Conservation (phyloP, 352 stramenopile species). For the Phytopythium helicoides region DNA sequence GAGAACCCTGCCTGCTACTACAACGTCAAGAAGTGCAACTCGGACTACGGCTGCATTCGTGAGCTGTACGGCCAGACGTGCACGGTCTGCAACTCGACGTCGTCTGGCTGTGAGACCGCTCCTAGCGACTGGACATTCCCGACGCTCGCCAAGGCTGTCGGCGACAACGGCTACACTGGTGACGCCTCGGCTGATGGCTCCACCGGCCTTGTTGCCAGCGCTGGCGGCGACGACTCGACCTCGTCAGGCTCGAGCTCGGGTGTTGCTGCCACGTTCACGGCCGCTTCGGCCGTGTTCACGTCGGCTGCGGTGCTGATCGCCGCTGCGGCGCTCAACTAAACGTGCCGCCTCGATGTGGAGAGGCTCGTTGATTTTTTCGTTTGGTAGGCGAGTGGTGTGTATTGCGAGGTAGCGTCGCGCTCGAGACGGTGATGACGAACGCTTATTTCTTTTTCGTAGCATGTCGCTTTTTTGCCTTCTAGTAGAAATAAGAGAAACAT, state of each 20-base stretch:
- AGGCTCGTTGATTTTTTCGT: not conserved
- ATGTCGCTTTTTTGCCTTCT: not conserved
- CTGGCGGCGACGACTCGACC: not conserved
- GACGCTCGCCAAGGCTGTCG: slow-evolving; percentile 43
- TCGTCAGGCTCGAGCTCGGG: slow-evolving; percentile 7
- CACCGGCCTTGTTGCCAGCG: slow-evolving; percentile 15
- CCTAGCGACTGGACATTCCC: slow-evolving; percentile 51
- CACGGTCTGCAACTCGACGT: slow-evolving; percentile 47
- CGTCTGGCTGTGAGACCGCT: slow-evolving; percentile 28
- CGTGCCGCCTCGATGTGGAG: not conserved
- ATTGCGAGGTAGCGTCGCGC: no score
- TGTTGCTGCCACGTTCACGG: slow-evolving; percentile 14
- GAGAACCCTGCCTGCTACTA: slow-evolving; percentile 69
- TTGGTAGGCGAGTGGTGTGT: no score
- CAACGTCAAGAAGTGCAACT: slow-evolving; percentile 63
- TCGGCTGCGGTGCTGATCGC: slow-evolving; percentile 26
- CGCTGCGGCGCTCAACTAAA: slow-evolving; percentile 25
- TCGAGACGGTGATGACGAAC: no score
- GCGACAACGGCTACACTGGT: slow-evolving; percentile 43
- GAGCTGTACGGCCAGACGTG: slow-evolving; percentile 65
- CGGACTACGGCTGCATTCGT: slow-evolving; percentile 47
- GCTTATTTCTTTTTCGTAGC: slow-evolving; percentile 2
- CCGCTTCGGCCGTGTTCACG: slow-evolving; percentile 22
- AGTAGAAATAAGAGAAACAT: slow-evolving; percentile 3
- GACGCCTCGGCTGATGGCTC: slow-evolving; percentile 33